A percentile compares a stretch with the other conserved stretches of the same genome.
These are phyloP conservation scores for Blastobotrys illinoisensis DNA, from an alignment of 1,139 yeast species.

Conservation along the genomic window DNA sequence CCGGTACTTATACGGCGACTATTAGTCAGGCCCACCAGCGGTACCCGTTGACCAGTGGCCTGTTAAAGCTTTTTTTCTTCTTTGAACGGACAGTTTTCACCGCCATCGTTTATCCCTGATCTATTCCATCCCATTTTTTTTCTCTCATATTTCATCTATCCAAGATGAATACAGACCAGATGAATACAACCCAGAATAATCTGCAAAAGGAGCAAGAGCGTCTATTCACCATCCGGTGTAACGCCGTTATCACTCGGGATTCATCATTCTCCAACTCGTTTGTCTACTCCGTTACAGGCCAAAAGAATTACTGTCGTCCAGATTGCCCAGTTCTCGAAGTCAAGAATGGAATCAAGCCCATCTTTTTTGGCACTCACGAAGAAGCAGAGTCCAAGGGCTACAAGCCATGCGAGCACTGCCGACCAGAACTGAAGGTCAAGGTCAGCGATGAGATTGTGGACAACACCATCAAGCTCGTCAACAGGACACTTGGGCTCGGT, in stretches of 20 bases:
- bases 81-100: background rate
- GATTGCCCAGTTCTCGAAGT: constrained; percentile 39
- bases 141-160: too few relatives aligned
- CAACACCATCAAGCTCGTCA: constrained; percentile 53
- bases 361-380: constrained; percentile 35
- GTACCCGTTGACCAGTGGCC: background rate
- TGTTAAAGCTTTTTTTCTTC: background rate
- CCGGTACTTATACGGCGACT: background rate
- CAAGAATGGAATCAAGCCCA: constrained; percentile 2
- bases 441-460: constrained; percentile 50
- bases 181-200: background rate
- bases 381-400: constrained; percentile 46
- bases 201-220: background rate
- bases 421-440: constrained; percentile 31
- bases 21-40: background rate
- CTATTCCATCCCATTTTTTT: background rate
- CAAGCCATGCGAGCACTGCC: constrained; percentile 50
- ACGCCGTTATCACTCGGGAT: constrained; percentile 7
- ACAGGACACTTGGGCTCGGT: constrained; percentile 52
- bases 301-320: constrained; percentile 52
- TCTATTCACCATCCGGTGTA: background rate
- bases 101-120: background rate
- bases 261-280: constrained; percentile 3
- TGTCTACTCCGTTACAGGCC: constrained; percentile 9
- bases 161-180: background rate